Conservation (phyloP, 306 rosid genomes). For the Acacia acuminata region DNA sequence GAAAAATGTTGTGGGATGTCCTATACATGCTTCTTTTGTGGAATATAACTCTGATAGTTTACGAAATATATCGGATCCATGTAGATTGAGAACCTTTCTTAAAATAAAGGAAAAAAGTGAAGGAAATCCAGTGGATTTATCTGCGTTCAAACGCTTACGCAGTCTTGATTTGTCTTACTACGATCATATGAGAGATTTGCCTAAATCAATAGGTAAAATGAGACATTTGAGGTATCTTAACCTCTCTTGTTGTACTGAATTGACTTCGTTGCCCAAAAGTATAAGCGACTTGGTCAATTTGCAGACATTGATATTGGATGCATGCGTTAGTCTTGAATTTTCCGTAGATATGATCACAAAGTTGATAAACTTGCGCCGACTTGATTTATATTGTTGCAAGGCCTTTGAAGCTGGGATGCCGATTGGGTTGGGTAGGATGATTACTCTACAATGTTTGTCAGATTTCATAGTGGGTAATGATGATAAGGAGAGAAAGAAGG, state of each 20-base stretch:
- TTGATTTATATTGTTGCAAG: accelerated
- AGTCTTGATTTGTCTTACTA: background rate
- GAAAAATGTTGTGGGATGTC: background rate
- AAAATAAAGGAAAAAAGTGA: accelerated
- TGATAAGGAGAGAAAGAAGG: background rate
- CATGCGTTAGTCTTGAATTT: accelerated
- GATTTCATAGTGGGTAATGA: background rate
- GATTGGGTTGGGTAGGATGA: background rate
- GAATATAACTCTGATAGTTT: background rate
- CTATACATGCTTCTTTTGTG: background rate
- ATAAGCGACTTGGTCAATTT: background rate
- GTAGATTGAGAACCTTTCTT: background rate
- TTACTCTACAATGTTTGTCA: background rate
- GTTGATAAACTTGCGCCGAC: background rate
- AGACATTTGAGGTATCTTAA: conserved; percentile 23
- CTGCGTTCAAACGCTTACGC: background rate
- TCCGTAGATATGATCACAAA: background rate
- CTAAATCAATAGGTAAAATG: background rate
- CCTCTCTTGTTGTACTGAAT: background rate
- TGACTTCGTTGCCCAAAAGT: background rate
- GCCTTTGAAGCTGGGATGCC: background rate
- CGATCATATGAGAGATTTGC: accelerated
- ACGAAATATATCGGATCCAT: background rate
- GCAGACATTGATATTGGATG: background rate
- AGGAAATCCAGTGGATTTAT: background rate